Evolutionary conservation across 345 rosid species (phyloP).

Genomic region (Kandelia obovata): DNA sequence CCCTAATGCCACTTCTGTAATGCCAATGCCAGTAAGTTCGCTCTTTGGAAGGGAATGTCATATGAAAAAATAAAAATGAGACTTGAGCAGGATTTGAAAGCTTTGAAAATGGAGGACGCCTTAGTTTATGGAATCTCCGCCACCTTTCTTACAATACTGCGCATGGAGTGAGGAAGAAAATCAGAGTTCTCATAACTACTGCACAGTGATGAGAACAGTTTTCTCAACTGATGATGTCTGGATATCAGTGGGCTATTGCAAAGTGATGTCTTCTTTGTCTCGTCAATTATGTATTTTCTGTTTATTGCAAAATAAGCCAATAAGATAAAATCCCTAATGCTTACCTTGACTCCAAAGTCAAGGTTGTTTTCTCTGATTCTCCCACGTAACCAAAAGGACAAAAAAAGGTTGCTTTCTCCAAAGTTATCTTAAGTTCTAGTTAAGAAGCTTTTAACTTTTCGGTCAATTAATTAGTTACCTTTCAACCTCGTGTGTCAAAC

Average conservation of each 20-base stretch:
- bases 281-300: neutral
- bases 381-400: too few species aligned
- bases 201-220: neutral
- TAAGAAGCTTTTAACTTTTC: too few species aligned
- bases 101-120: slow-evolving; percentile 70
- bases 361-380: slow-evolving; percentile 1
- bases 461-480: too few species aligned
- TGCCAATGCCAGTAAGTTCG: slow-evolving; percentile 49
- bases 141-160: slow-evolving; percentile 64
- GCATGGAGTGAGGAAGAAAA: slow-evolving; percentile 55
- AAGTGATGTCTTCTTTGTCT: too few species aligned
- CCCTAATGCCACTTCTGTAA: too few species aligned
- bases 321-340: neutral
- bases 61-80: slow-evolving; percentile 46
- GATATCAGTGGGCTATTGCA: slow-evolving; percentile 45
- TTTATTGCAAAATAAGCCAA: neutral
- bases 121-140: slow-evolving; percentile 80
- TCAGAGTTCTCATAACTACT: neutral
- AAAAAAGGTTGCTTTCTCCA: slow-evolving; percentile 13
- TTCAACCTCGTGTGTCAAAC: neutral
- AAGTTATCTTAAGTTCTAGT: slow-evolving; percentile 47
- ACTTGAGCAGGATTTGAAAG: slow-evolving; percentile 59
- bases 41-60: slow-evolving; percentile 60
- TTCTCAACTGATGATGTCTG: neutral
- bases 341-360: slow-evolving; percentile 11